A percentile compares a stretch with the other conserved stretches of the same genome.
These are phyloP conservation scores for Clarireedia homoeocarpa DNA, from an alignment of 2,329 filamentous ascomycete genomes.

Conservation along the genomic window DNA sequence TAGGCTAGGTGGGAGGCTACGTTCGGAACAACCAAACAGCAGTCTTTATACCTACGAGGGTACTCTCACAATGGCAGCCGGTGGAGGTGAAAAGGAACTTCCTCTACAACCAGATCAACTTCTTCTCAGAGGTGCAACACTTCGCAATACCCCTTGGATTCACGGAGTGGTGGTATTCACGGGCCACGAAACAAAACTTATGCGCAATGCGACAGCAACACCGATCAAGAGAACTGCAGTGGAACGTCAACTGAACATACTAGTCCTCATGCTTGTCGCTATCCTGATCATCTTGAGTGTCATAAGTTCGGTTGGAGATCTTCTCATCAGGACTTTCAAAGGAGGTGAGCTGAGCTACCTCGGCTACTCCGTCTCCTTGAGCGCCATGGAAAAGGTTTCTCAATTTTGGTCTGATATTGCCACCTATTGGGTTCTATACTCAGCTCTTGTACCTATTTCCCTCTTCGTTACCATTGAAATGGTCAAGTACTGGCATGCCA, in stretches of 20 bases:
- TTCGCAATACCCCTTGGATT: conserved; percentile 95
- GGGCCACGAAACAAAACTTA: conserved; percentile 96
- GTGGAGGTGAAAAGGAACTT: conserved; percentile 88
- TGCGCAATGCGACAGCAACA: conserved; percentile 94
- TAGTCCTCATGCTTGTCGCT: conserved; percentile 82
- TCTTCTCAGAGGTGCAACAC: conserved; percentile 81
- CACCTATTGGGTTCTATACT: conserved; percentile 98
- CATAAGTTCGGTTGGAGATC: conserved; percentile 84
- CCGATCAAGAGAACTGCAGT: conserved; percentile 98
- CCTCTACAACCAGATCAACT: conserved; percentile 87
- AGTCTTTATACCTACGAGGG: conserved; percentile 98
- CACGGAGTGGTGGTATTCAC: conserved; percentile 95
- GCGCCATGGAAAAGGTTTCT: conserved; percentile 47
- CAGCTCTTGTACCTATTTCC: conserved; percentile 91
- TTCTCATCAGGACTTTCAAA: conserved; percentile 65
- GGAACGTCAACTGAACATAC: conserved; percentile 84
- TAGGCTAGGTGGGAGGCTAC: conserved; percentile 74
- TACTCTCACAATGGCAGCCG: conserved; percentile 81
- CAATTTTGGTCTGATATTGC: conserved; percentile 92
- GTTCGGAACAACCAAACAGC: conserved; percentile 96
- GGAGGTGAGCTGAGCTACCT: conserved; percentile 64
- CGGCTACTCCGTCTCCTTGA: conserved; percentile 52
- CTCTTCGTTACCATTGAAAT: conserved; percentile 96
- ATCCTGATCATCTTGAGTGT: conserved; percentile 80
- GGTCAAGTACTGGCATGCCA: conserved; percentile 97